Conservation (phyloP, 345 rosid genomes). For the Eucalyptus polybractea region DNA sequence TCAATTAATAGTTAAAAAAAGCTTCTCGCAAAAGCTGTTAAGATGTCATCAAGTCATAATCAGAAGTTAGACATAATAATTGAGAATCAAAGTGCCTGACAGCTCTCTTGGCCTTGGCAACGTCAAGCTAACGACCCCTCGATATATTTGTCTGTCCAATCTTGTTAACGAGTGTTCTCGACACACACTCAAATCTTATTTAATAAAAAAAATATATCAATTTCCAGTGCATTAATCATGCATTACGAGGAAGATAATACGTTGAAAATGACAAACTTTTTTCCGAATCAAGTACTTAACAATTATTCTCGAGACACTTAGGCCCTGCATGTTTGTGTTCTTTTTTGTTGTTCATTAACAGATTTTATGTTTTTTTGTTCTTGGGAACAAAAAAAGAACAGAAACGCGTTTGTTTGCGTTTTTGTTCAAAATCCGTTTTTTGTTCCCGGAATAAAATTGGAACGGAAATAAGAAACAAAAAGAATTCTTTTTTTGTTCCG, state of each 20-base stretch:
- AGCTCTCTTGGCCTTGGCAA: background rate
- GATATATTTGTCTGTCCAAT: background rate
- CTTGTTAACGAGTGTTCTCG: background rate
- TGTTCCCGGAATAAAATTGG: too few relatives aligned
- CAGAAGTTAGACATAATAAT: background rate
- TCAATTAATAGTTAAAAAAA: background rate
- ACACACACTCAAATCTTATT: background rate
- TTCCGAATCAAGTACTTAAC: background rate
- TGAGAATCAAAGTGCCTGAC: background rate
- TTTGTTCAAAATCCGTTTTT: too few relatives aligned
- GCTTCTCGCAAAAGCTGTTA: background rate
- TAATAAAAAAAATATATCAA: background rate
- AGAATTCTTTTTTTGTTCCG: too few relatives aligned
- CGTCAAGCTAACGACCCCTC: background rate
- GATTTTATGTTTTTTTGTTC: too few relatives aligned
- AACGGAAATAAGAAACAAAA: too few relatives aligned
- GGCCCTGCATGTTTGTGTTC: too few relatives aligned
- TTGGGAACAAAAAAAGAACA: accelerated
- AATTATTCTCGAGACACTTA: too few relatives aligned
- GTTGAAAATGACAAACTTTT: background rate
- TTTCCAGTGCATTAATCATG: background rate
- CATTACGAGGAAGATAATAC: background rate
- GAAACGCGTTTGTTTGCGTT: accelerated
- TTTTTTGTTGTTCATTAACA: too few relatives aligned
- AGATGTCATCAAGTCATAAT: background rate